Conservation (phyloP, 2,329 filamentous ascomycete species). For the Exophiala lecanii-corni region DNA sequence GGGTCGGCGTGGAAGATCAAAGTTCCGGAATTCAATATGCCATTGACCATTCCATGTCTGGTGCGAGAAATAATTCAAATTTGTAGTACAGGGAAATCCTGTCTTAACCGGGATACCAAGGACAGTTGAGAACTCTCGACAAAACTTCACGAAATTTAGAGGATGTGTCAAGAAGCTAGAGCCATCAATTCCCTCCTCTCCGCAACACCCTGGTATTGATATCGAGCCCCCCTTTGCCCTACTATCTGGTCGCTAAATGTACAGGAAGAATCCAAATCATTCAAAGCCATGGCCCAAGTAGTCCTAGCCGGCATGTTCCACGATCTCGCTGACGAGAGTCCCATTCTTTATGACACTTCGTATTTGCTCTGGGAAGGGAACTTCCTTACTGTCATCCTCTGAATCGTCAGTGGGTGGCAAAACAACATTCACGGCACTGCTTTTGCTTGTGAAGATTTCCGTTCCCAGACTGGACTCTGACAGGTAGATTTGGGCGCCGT, state of each 20-base stretch:
- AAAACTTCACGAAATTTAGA: too few species aligned
- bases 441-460: constrained; percentile 88
- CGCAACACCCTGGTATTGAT: too few species aligned
- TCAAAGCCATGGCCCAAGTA: not conserved
- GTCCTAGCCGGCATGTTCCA: constrained; percentile 76
- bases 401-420: constrained; percentile 62
- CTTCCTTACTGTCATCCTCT: constrained; percentile 79
- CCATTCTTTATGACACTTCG: constrained; percentile 74
- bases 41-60: too few species aligned
- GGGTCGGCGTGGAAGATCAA: too few species aligned
- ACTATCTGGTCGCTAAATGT: constrained; percentile 14
- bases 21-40: too few species aligned
- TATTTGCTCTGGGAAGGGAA: constrained; percentile 84
- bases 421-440: constrained; percentile 79
- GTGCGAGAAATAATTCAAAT: too few species aligned
- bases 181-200: too few species aligned
- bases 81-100: too few species aligned
- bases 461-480: constrained; percentile 71
- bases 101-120: too few species aligned
- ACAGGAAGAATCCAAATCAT: constrained; percentile 4
- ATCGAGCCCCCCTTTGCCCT: too few species aligned
- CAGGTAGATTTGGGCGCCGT: constrained; percentile 83
- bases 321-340: constrained; percentile 84
- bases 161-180: too few species aligned
- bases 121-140: too few species aligned